A percentile compares a stretch with the other conserved stretches of the same genome.
These are phyloP conservation scores for Vigna angularis DNA, from an alignment of 306 rosid species.

Conservation along the genomic window DNA sequence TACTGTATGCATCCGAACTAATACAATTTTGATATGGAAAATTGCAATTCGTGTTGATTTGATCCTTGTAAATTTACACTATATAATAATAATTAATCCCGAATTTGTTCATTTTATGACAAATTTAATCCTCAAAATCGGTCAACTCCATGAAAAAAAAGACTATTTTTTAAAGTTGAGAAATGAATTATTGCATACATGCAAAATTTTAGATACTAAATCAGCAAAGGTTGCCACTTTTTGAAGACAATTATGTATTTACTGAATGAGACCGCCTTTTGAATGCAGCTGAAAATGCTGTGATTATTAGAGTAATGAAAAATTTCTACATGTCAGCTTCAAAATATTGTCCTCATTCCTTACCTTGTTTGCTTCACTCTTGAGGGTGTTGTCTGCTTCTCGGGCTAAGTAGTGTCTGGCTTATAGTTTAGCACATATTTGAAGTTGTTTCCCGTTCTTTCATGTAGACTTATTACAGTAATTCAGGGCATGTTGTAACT, in stretches of 20 bases:
- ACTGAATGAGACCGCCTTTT: background rate
- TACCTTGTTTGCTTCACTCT: conserved; percentile 2
- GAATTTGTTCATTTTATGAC: background rate
- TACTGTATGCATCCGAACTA: background rate
- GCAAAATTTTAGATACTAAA: background rate
- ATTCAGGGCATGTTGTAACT: background rate
- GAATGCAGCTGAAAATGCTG: background rate
- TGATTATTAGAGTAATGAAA: background rate
- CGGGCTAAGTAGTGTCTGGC: background rate
- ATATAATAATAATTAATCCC: background rate
- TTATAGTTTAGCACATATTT: background rate
- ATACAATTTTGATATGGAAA: background rate
- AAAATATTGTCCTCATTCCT: background rate
- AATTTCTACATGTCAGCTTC: background rate
- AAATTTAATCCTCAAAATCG: background rate
- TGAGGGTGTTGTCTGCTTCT: background rate
- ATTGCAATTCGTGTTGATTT: background rate
- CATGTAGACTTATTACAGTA: background rate
- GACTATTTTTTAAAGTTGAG: background rate
- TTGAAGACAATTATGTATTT: background rate
- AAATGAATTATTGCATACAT: background rate
- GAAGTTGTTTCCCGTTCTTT: background rate
- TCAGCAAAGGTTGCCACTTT: background rate
- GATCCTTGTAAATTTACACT: background rate
- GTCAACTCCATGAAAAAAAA: background rate